Conservation (phyloP, 2,329 filamentous ascomycete genomes). For the Cytospora leucostoma region DNA sequence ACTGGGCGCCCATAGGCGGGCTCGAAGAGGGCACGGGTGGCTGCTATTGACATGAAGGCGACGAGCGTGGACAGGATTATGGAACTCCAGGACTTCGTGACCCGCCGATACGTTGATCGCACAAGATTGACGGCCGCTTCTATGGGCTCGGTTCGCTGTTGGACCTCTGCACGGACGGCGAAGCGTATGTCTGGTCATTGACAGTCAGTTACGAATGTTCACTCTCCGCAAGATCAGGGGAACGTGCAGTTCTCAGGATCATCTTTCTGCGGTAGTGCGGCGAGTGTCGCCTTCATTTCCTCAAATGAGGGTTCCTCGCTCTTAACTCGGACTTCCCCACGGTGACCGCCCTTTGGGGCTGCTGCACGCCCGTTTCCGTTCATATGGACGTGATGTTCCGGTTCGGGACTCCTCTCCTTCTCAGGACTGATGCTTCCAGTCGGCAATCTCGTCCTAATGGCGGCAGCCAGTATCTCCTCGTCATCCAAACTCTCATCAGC, state of each 20-base stretch:
- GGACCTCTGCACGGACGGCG: conserved; percentile 82
- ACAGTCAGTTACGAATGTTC: conserved; percentile 29
- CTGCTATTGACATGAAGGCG: conserved; percentile 63
- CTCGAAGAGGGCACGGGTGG: conserved; percentile 67
- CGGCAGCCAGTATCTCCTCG: conserved; percentile 50
- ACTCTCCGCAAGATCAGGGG: conserved; percentile 22
- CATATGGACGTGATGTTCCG: conserved; percentile 42
- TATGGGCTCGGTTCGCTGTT: conserved; percentile 82
- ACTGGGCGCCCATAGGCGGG: conserved; percentile 68
- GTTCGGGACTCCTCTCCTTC: conserved; percentile 53
- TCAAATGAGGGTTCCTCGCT: conserved; percentile 29
- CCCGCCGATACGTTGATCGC: conserved; percentile 57
- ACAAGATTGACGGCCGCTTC: conserved; percentile 69
- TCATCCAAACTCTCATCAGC: conserved; percentile 38
- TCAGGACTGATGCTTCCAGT: conserved; percentile 58
- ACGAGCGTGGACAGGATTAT: conserved; percentile 63
- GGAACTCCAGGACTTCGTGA: conserved; percentile 71
- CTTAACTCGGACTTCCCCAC: conserved; percentile 22
- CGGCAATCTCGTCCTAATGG: conserved; percentile 57
- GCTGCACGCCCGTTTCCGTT: conserved; percentile 30
- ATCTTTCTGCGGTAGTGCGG: conserved; percentile 36
- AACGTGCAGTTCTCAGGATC: conserved; percentile 54
- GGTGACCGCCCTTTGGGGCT: conserved; percentile 18
- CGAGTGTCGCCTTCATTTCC: conserved; percentile 35
- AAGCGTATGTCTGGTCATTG: conserved; percentile 75